Conservation (phyloP, 2,329 filamentous ascomycete species). For the Fusarium napiforme region DNA sequence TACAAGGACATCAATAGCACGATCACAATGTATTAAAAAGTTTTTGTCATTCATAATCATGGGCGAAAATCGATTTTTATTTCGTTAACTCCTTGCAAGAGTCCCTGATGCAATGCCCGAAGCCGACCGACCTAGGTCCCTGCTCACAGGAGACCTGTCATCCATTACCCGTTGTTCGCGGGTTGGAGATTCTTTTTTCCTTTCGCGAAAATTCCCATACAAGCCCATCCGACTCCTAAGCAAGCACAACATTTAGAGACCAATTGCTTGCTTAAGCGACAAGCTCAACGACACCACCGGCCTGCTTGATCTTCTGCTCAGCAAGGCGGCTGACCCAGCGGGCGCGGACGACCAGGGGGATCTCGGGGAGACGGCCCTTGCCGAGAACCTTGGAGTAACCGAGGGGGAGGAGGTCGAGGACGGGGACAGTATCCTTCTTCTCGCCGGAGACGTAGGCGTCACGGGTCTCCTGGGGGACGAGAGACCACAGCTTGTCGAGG, state of each 20-base stretch:
- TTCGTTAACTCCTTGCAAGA: conserved; percentile 55
- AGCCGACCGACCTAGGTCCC: conserved; percentile 52
- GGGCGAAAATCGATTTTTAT: conserved; percentile 54
- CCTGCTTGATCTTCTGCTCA: conserved; percentile 99
- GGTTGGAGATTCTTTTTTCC: conserved; percentile 45
- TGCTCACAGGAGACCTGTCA: conserved; percentile 41
- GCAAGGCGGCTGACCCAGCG: conserved; percentile 96
- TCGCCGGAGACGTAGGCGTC: conserved; percentile 86
- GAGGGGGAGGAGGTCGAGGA: conserved; percentile 96
- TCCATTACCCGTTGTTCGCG: conserved; percentile 31
- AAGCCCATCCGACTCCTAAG: conserved; percentile 47
- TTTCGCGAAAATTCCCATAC: conserved; percentile 44
- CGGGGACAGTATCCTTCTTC: conserved; percentile 92
- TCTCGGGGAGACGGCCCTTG: conserved; percentile 93
- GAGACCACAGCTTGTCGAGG: conserved; percentile 98
- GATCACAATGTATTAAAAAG: conserved; percentile 1
- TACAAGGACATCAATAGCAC: neutral
- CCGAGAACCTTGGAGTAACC: conserved; percentile 99
- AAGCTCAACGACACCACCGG: conserved; percentile 94
- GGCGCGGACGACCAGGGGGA: conserved; percentile 94
- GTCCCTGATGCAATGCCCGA: conserved; percentile 57
- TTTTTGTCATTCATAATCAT: conserved; percentile 36
- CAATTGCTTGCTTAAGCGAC: conserved; percentile 72
- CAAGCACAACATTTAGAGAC: conserved; percentile 34
- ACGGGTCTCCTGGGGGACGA: conserved; percentile 92